phyloP scores from a whole-genome alignment of 768 basidiomycete genomes.

The Calocybe gangraenosa region DNA sequence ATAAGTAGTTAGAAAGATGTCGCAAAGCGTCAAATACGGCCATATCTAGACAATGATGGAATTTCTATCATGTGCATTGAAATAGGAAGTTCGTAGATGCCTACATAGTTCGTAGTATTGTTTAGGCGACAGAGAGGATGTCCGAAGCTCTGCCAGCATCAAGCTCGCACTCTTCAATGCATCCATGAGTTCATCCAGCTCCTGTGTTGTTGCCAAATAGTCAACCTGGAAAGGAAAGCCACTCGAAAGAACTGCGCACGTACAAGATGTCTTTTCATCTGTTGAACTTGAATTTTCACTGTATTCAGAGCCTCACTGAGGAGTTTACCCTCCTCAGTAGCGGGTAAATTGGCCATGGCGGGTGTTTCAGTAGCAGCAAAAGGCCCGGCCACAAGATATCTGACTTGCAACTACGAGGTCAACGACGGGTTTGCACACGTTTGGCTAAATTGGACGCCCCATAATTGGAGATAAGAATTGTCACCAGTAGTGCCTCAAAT shows the following conservation, averaged over 20 bases:
- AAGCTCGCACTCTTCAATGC: conserved; percentile 95
- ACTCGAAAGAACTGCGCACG: conserved; percentile 22
- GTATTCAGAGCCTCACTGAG: conserved; percentile 82
- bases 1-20: conserved; percentile 93
- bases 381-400: conserved; percentile 7
- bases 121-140: conserved; percentile 89
- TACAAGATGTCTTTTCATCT: conserved; percentile 93
- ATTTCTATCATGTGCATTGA: neutral
- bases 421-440: no score
- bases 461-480: no score
- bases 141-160: conserved; percentile 95
- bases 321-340: conserved; percentile 75
- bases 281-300: conserved; percentile 88
- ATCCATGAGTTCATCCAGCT: conserved; percentile 97
- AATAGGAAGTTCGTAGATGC: conserved; percentile 19
- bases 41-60: conserved; percentile 66
- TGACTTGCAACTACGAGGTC: no score
- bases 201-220: conserved; percentile 39
- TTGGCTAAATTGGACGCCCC: no score
- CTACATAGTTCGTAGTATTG: conserved; percentile 98
- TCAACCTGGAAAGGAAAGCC: conserved; percentile 1
- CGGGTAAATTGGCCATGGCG: conserved; percentile 31
- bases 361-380: conserved; percentile 1
- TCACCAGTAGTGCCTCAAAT: no score
- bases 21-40: conserved; percentile 96